Conservation (phyloP, 805 yeast genomes). For the Saccharomycopsis babjevae region DNA sequence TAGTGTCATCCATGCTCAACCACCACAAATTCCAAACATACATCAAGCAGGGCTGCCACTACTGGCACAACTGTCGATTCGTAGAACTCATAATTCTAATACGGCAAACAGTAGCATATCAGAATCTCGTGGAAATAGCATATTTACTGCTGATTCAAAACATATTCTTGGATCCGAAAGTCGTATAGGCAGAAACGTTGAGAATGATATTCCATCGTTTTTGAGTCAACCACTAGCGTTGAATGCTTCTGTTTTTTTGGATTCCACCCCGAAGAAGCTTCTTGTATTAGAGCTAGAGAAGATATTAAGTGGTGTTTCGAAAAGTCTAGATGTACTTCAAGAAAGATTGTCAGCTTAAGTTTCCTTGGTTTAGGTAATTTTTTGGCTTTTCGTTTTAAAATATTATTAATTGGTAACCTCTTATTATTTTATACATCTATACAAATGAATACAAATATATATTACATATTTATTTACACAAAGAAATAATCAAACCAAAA, state of each 20-base stretch:
- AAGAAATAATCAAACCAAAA: background rate
- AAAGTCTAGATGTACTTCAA: slow-evolving; percentile 18
- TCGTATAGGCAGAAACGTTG: background rate
- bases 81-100: slow-evolving; percentile 7
- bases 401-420: background rate
- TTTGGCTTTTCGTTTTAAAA: background rate
- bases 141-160: background rate
- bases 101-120: slow-evolving; percentile 3
- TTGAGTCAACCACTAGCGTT: slow-evolving; percentile 15
- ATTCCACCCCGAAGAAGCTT: slow-evolving; percentile 27
- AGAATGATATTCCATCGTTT: slow-evolving; percentile 21
- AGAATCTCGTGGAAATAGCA: slow-evolving; percentile 1
- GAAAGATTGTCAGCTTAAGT: slow-evolving; percentile 11
- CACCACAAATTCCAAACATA: background rate
- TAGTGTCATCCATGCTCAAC: background rate
- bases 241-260: slow-evolving; percentile 27
- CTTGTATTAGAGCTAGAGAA: slow-evolving; percentile 25
- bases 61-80: slow-evolving; percentile 6
- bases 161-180: background rate
- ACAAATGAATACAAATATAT: slow-evolving; percentile 1
- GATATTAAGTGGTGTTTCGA: slow-evolving; percentile 24
- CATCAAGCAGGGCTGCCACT: background rate
- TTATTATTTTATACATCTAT: background rate
- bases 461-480: slow-evolving; percentile 1
- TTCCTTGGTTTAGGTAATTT: background rate